Base-by-base conservation (phyloP, 169 alveolate genomes). In the Eimeria tenella region DNA sequence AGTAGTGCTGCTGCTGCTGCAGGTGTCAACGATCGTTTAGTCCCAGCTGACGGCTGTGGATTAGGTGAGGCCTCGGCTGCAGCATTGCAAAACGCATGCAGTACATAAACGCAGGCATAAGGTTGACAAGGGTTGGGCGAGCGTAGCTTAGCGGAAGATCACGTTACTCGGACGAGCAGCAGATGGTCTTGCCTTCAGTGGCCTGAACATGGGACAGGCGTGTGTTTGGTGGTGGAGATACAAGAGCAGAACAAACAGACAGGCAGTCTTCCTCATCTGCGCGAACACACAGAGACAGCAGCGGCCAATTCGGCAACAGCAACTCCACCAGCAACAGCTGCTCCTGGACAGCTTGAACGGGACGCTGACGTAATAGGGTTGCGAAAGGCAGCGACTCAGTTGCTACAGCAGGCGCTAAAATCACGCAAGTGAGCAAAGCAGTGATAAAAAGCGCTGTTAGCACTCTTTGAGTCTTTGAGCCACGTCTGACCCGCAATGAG, bases 251-350 rank as follows among this genome's bases (percentile, higher is more conserved):
- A 23, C 88, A 79, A n/a, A 79, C 70, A n/a, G 88, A 79, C 5
- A 79, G 53, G 55, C 88, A 53, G 88, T 79, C 88, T 23, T 77
- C 87, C n/a, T 79, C 88, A 79, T 79, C 88, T 79, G 88, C 5
- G 53, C 84, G 50, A 50, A 56, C 49, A 25, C 88, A 79, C 49
- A 79, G 10, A 5, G 11, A 21, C 50, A 53, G 23, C 42, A 53
- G 88, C 65, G 60, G 86, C 63, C 25, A 31, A 11, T 55, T 31
- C 0, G 25, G 55, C 31, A 13, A 15, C 7, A 3, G 42, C 17
- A 11, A 19, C 88, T 79, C 19, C 68, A 53, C 13, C 70, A 55
- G 88, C 71, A 79, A 55, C 53, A 73, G n/a, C 10, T 25, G 83
- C 56, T 0, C 21, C 2, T 8, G 75, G 17, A 19, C 17, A 74